These are phyloP conservation scores for Plasmodium adleri DNA, from an alignment of 169 alveolate species.

Conservation along the genomic window DNA sequence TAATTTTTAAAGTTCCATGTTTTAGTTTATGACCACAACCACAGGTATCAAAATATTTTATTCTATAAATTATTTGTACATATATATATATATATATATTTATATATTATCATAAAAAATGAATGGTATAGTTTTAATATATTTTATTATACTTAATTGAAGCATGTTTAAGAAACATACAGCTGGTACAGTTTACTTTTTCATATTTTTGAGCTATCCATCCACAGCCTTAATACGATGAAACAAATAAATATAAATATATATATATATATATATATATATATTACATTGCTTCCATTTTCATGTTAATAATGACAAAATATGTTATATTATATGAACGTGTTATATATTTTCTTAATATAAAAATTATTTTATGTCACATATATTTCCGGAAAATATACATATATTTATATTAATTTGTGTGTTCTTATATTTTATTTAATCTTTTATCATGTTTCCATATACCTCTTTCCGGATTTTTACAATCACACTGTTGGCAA, in stretches of 20 bases:
- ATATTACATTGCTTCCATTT: too few species aligned
- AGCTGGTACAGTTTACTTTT: slow-evolving; percentile 60
- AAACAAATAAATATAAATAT: background rate
- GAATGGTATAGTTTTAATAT: background rate
- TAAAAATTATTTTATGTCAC: background rate
- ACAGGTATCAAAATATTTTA: slow-evolving; percentile 55
- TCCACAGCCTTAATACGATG: slow-evolving; percentile 41
- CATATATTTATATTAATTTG: background rate
- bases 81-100: background rate
- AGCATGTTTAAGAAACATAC: slow-evolving; percentile 51
- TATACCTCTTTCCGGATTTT: slow-evolving; percentile 37
- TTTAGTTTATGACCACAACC: slow-evolving; percentile 64
- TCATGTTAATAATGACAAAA: too few species aligned
- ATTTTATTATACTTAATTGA: slow-evolving; percentile 31
- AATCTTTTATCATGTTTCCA: background rate
- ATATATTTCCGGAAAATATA: background rate
- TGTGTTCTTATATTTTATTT: too few species aligned
- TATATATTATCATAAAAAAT: background rate
- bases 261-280: too few species aligned
- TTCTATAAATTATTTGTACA: slow-evolving; percentile 13
- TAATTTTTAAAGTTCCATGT: slow-evolving; percentile 11
- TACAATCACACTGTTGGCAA: slow-evolving; percentile 59
- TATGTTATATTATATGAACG: too few species aligned
- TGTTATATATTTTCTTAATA: background rate
- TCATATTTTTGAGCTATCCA: slow-evolving; percentile 64